phyloP scores from a whole-genome alignment of 1,284 basidiomycete genomes.

The Fomitopsis betulina region DNA sequence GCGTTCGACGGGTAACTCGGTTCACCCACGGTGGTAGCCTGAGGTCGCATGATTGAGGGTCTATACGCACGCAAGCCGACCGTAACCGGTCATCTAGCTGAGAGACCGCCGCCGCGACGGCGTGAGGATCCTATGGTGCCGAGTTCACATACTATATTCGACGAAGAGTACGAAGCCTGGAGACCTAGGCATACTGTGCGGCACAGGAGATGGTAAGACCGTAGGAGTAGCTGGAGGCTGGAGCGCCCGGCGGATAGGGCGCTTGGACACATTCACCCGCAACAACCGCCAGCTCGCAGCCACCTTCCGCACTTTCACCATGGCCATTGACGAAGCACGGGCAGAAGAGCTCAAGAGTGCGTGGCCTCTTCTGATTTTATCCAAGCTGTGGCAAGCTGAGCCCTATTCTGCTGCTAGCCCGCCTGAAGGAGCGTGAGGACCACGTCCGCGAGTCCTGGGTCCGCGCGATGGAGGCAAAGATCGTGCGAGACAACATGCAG shows the following conservation, averaged over 20 bases:
- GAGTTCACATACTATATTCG: too few species aligned
- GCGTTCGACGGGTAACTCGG: too few species aligned
- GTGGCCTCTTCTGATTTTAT: constrained; percentile 2
- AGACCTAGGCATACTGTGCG: too few species aligned
- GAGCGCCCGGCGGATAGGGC: background rate
- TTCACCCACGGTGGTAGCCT: too few species aligned
- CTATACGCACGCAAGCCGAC: too few species aligned
- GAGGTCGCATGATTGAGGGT: too few species aligned
- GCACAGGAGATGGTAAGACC: background rate
- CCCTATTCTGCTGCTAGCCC: constrained; percentile 35
- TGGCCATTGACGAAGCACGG: constrained; percentile 37
- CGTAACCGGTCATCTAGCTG: too few species aligned
- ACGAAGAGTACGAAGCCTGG: background rate
- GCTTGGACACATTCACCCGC: background rate
- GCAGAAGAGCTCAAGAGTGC: constrained; percentile 47
- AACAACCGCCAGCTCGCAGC: background rate
- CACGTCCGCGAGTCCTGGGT: constrained; percentile 93
- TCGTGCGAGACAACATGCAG: constrained; percentile 86
- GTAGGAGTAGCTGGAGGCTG: too few species aligned
- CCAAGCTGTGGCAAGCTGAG: background rate
- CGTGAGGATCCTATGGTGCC: too few species aligned
- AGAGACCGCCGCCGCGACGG: too few species aligned
- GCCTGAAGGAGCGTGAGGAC: constrained; percentile 67
- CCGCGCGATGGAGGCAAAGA: constrained; percentile 87
- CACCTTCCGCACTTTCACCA: constrained; percentile 9